Evolutionary conservation across 1,139 yeast genomes (phyloP).

Genomic region (Nakaseomyces kungkrabaensis): DNA sequence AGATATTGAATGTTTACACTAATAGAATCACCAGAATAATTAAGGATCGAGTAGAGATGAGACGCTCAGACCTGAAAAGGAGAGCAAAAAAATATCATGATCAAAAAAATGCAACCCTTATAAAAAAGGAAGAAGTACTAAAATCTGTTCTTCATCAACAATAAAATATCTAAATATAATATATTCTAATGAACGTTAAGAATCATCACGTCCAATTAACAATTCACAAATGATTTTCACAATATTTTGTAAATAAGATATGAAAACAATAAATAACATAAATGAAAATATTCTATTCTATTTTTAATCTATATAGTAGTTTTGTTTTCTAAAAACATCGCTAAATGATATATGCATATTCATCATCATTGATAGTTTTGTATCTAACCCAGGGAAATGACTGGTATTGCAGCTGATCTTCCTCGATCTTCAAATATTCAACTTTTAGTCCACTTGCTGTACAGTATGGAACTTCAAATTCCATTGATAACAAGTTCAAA

Average conservation of each 20-base stretch:
- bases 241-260: neutral
- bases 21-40: neutral
- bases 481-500: constrained; percentile 39
- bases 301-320: neutral
- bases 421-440: constrained; percentile 60
- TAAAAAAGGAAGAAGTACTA: neutral
- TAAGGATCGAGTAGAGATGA: neutral
- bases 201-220: too few relatives aligned
- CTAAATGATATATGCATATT: constrained; percentile 26
- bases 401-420: constrained; percentile 58
- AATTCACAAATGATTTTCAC: too few relatives aligned
- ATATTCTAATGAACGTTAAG: neutral
- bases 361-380: constrained; percentile 45
- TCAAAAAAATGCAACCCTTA: neutral
- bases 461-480: constrained; percentile 58
- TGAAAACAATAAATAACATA: neutral
- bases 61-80: neutral
- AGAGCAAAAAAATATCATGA: neutral
- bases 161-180: neutral
- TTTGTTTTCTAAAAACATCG: too few relatives aligned
- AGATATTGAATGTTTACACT: neutral
- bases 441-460: constrained; percentile 66
- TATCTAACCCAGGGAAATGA: constrained; percentile 79
- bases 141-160: neutral
- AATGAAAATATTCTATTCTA: neutral